Evolutionary conservation across 2,329 filamentous ascomycete genomes (phyloP).

Genomic region (Cordyceps tenuipes): DNA sequence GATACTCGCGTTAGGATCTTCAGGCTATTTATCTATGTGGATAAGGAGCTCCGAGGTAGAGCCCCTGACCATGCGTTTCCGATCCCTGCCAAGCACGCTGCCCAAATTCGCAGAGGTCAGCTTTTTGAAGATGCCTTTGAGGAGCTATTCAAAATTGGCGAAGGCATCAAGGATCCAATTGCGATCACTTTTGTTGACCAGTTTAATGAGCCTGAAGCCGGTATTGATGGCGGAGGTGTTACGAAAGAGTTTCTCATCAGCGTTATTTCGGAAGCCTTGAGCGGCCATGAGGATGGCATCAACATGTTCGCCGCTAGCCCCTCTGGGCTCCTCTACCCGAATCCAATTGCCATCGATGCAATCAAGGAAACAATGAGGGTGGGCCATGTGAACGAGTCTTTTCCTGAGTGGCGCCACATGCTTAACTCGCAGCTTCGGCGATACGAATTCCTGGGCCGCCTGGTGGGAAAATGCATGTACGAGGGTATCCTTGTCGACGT

Average conservation of each 20-base stretch:
- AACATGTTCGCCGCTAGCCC: slow-evolving; percentile 76
- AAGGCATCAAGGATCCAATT: slow-evolving; percentile 86
- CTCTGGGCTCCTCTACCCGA: slow-evolving; percentile 81
- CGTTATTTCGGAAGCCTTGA: slow-evolving; percentile 78
- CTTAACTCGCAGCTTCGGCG: slow-evolving; percentile 57
- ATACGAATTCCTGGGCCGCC: slow-evolving; percentile 86
- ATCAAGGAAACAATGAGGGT: slow-evolving; percentile 49
- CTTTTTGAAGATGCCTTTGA: slow-evolving; percentile 81
- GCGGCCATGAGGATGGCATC: slow-evolving; percentile 32
- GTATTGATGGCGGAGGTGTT: slow-evolving; percentile 93
- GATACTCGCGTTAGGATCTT: slow-evolving; percentile 87
- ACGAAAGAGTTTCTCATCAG: slow-evolving; percentile 95
- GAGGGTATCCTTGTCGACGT: slow-evolving; percentile 94
- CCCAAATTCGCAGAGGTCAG: slow-evolving; percentile 67
- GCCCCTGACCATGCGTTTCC: slow-evolving; percentile 12
- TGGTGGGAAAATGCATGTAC: slow-evolving; percentile 95
- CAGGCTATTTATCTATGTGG: slow-evolving; percentile 78
- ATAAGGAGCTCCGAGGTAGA: slow-evolving; percentile 33
- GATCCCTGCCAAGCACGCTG: slow-evolving; percentile 56
- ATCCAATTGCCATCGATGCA: slow-evolving; percentile 69
- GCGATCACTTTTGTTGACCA: slow-evolving; percentile 94
- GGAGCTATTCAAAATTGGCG: slow-evolving; percentile 72
- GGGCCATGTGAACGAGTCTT: slow-evolving; percentile 42
- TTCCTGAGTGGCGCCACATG: slow-evolving; percentile 46
- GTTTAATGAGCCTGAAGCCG: slow-evolving; percentile 78